A percentile compares a stretch with the other conserved stretches of the same genome.
Evolutionary conservation across 495 filamentous ascomycete species (phyloP).

Genomic region (Tuber umbilicatum): DNA sequence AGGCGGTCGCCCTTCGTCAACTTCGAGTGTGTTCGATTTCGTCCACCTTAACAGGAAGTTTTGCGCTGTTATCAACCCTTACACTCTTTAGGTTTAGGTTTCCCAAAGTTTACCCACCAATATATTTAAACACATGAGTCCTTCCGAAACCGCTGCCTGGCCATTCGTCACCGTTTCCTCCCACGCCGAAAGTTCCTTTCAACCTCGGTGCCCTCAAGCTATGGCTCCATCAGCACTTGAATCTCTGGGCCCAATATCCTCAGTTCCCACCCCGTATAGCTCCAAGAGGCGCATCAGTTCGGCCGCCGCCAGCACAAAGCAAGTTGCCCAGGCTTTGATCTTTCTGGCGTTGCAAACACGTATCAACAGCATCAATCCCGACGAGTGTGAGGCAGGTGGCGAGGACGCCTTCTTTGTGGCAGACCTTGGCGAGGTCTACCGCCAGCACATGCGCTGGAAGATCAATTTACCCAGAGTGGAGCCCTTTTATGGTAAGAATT

Average conservation of each 20-base stretch:
- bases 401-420: conserved; percentile 98
- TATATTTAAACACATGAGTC: conserved; percentile 30
- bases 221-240: conserved; percentile 40
- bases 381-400: conserved; percentile 77
- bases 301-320: conserved; percentile 21
- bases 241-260: conserved; percentile 7
- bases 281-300: conserved; percentile 40
- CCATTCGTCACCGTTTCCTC: conserved; percentile 32
- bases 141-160: conserved; percentile 39
- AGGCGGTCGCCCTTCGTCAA: conserved; percentile 41
- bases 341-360: conserved; percentile 72
- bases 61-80: conserved; percentile 5
- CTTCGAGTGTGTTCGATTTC: conserved; percentile 40
- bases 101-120: conserved; percentile 7
- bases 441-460: conserved; percentile 98
- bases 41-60: conserved; percentile 42
- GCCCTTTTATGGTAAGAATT: conserved; percentile 81
- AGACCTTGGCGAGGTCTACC: conserved; percentile 96
- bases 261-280: conserved; percentile 14
- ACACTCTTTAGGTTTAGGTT: background rate
- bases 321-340: conserved; percentile 51
- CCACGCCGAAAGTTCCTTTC: conserved; percentile 27
- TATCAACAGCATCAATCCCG: conserved; percentile 72
- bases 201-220: conserved; percentile 34
- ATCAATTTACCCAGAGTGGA: conserved; percentile 84